These are phyloP conservation scores for Neofusicoccum cordaticola DNA, from an alignment of 2,329 filamentous ascomycete species.

Conservation along the genomic window DNA sequence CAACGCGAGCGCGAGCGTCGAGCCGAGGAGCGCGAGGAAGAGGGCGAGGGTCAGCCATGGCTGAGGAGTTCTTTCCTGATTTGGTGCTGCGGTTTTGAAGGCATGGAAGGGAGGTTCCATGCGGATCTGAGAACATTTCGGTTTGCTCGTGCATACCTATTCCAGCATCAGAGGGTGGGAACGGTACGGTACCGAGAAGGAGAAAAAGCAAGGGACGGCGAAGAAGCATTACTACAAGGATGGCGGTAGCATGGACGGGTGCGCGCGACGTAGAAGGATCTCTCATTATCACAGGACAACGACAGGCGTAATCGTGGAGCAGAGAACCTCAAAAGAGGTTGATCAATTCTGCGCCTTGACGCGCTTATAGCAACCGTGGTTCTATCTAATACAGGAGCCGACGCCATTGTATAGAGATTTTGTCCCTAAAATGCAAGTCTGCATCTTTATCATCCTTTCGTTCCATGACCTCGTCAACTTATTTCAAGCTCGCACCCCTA, in stretches of 20 bases:
- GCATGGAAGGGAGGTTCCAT: background rate
- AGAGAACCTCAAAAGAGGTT: background rate
- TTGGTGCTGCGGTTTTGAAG: background rate
- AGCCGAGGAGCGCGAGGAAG: constrained; percentile 35
- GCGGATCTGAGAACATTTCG: background rate
- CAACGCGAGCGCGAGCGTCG: constrained; percentile 9
- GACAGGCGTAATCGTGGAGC: background rate
- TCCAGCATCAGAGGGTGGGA: too few relatives aligned
- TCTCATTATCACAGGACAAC: too few relatives aligned
- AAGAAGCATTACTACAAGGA: too few relatives aligned
- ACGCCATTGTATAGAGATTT: background rate
- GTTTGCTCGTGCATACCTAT: too few relatives aligned
- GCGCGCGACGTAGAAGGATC: too few relatives aligned
- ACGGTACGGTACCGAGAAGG: too few relatives aligned
- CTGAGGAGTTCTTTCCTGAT: background rate
- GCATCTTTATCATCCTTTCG: background rate
- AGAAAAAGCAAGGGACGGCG: too few relatives aligned
- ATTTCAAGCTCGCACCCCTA: constrained; percentile 18
- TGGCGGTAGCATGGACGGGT: too few relatives aligned
- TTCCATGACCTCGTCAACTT: background rate
- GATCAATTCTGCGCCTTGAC: background rate
- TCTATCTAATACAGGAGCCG: background rate
- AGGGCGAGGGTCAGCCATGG: constrained; percentile 33
- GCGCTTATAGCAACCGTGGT: background rate
- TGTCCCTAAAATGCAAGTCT: background rate